Base-by-base conservation (phyloP, 2,329 filamentous ascomycete genomes). In the Beauveria brongniartii region DNA sequence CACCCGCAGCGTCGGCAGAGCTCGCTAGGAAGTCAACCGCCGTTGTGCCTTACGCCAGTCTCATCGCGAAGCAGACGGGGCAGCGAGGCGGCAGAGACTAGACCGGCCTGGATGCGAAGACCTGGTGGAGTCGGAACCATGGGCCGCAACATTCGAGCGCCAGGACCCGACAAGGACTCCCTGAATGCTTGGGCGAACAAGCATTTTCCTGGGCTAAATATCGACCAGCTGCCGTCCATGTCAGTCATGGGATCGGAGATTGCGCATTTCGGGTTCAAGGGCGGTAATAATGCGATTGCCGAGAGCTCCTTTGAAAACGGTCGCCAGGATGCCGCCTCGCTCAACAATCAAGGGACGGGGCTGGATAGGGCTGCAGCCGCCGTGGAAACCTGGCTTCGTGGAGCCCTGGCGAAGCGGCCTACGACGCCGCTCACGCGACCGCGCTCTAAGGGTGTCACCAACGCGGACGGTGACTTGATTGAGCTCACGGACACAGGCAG, bases 51-150 rank as follows among this genome's bases (percentile, higher is more conserved):
- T 57, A 74, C 71, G 10, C 67, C 73, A 5, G 64, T 70, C 3
- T 74, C 74, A 2, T 70, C 71, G 5, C 72, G 74, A 18, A 74
- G 72, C 59, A 71, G 73, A 22, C 67, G 72, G 28, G 71, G 70
- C 50, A 79, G 75, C 64, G 74, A 73, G 34, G 70, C 69, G 5
- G 70, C 71, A 3, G 77, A 80, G 52, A 63, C 65, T 14, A 70
- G 75, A 24, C 79, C 83, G 2, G 77, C 78, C 5, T 89, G 90
- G 77, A 87, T 97, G 73, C 84, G 87, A 47, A 89, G 91, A 1
- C 91, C 93, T 2, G 93, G 93, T 22, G 93, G 92, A 16, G 91
- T 97, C 1, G 93, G 93, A 8, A 92, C 91, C 0, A 83, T 97
- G 72, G 82, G 81, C 40, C 84, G 83, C 66, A 85, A 83, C 65